These are phyloP conservation scores for Penicillium alfredii DNA, from an alignment of 495 filamentous ascomycete species.

Conservation along the genomic window DNA sequence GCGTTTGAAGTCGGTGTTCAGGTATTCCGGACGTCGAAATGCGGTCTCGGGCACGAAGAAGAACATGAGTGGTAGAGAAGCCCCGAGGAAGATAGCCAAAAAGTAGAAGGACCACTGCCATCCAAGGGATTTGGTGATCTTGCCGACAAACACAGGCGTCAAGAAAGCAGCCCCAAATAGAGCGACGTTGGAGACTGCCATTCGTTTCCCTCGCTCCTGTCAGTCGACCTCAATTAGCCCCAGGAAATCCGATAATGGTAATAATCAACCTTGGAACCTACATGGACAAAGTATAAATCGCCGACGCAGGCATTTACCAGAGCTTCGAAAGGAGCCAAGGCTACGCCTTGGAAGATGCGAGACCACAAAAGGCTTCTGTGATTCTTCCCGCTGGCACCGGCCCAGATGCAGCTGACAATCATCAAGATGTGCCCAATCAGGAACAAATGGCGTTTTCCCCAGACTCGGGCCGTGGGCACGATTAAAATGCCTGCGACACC, in stretches of 20 bases:
- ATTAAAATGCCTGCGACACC: conserved; percentile 75
- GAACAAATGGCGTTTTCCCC: conserved; percentile 88
- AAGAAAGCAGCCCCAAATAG: conserved; percentile 90
- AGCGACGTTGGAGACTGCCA: conserved; percentile 85
- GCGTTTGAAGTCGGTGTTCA: conserved; percentile 56
- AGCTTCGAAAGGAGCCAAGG: conserved; percentile 69
- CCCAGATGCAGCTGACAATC: conserved; percentile 69
- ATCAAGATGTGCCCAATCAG: conserved; percentile 71
- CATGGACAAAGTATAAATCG: conserved; percentile 73
- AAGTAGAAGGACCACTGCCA: conserved; percentile 79
- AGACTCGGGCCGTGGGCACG: conserved; percentile 82
- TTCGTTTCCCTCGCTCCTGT: conserved; percentile 75
- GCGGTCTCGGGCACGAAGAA: conserved; percentile 85
- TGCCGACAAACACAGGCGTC: conserved; percentile 82
- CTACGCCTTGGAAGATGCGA: conserved; percentile 68
- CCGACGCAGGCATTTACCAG: conserved; percentile 72
- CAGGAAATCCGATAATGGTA: not conserved
- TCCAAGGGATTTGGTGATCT: conserved; percentile 66
- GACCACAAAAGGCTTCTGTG: conserved; percentile 70
- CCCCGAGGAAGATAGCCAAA: conserved; percentile 59
- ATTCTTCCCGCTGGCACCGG: conserved; percentile 58
- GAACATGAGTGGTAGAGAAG: conserved; percentile 58
- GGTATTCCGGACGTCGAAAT: conserved; percentile 55
- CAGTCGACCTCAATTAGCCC: no score
- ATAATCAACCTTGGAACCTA: conserved; percentile 28